Conservation (phyloP, 768 basidiomycete genomes). For the Termitomyces sp. region DNA sequence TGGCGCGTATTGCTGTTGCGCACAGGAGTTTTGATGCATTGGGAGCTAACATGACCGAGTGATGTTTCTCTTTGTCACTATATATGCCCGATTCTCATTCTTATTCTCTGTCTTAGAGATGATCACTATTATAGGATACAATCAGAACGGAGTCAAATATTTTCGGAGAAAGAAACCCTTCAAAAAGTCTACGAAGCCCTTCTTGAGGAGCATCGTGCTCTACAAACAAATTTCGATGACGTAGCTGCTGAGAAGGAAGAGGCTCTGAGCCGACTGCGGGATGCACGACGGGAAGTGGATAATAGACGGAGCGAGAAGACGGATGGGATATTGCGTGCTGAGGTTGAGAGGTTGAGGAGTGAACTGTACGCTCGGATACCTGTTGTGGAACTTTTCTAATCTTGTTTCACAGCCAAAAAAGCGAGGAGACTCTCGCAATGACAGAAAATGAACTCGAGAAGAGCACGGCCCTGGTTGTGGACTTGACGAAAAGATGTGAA, state of each 20-base stretch:
- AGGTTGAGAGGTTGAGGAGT: slow-evolving; percentile 75
- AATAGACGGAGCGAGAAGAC: slow-evolving; percentile 63
- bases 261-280: slow-evolving; percentile 56
- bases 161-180: slow-evolving; percentile 83
- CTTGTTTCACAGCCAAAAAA: slow-evolving; percentile 70
- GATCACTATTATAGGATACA: slow-evolving; percentile 89
- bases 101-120: slow-evolving; percentile 48
- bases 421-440: slow-evolving; percentile 85
- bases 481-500: slow-evolving; percentile 75
- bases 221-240: slow-evolving; percentile 81
- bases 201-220: slow-evolving; percentile 66
- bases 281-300: slow-evolving; percentile 57
- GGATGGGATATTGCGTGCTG: slow-evolving; percentile 72
- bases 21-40: slow-evolving; percentile 45
- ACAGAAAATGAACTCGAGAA: slow-evolving; percentile 84
- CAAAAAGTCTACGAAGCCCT: slow-evolving; percentile 78
- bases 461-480: slow-evolving; percentile 62
- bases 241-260: slow-evolving; percentile 77
- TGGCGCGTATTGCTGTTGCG: slow-evolving; percentile 63
- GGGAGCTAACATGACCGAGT: slow-evolving; percentile 79
- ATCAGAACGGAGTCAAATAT: slow-evolving; percentile 71
- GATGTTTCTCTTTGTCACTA: slow-evolving; percentile 2
- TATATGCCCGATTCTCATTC: slow-evolving; percentile 10
- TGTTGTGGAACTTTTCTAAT: slow-evolving; percentile 13
- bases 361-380: slow-evolving; percentile 69